These are phyloP conservation scores for Quercus lobata DNA, from an alignment of 331 rosid species.

Conservation along the genomic window DNA sequence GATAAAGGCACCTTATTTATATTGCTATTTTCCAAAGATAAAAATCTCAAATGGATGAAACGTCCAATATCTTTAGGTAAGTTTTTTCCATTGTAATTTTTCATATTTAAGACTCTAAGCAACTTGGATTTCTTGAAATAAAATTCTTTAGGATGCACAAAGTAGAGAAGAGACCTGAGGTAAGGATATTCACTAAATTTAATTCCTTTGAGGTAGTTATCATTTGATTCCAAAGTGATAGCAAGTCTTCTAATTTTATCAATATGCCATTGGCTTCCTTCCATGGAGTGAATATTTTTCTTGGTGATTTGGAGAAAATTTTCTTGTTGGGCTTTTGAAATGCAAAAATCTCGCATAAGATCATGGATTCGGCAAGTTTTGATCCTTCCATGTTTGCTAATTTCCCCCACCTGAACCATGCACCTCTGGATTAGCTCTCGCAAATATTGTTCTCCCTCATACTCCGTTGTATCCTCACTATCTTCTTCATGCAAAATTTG, in stretches of 20 bases:
- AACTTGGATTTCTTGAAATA: constrained; percentile 12
- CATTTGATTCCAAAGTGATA: too few species aligned
- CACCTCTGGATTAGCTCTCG: constrained; percentile 43
- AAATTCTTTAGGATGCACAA: constrained; percentile 20
- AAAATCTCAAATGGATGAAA: constrained; percentile 11
- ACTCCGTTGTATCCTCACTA: constrained; percentile 34
- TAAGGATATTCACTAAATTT: too few species aligned
- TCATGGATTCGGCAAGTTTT: background rate
- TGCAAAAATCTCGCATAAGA: too few species aligned
- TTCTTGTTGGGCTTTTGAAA: too few species aligned
- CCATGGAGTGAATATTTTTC: constrained; percentile 23
- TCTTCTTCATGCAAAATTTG: constrained; percentile 22
- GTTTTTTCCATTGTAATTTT: constrained; percentile 13
- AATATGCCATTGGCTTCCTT: too few species aligned
- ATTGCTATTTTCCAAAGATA: too few species aligned
- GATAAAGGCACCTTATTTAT: too few species aligned
- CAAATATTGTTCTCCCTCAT: constrained; percentile 38
- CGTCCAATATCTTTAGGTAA: constrained; percentile 41
- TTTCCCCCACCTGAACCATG: constrained; percentile 41
- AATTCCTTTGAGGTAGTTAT: too few species aligned
- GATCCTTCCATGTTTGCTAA: constrained; percentile 37
- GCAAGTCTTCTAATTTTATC: too few species aligned
- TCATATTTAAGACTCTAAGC: constrained; percentile 51
- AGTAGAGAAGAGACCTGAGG: too few species aligned
- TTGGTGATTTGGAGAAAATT: background rate